Conservation (phyloP, 805 yeast genomes). For the Suhomyces prunicola region DNA sequence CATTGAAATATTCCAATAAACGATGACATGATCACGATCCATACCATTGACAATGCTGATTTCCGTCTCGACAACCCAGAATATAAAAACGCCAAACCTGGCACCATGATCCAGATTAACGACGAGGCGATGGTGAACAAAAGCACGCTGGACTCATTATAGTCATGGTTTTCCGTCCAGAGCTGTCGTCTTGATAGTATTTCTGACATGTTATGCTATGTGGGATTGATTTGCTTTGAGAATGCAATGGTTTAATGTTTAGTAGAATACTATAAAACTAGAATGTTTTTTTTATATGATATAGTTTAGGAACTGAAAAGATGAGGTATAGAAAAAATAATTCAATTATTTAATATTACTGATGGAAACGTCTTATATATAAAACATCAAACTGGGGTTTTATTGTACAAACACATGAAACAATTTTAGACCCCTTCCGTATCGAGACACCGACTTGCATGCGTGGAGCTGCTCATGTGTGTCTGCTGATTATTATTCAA, state of each 20-base stretch:
- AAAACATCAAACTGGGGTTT: not conserved
- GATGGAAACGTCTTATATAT: not conserved
- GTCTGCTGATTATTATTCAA: not conserved
- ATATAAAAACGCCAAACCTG: constrained; percentile 89
- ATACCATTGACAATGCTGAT: constrained; percentile 82
- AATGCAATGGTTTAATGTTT: not conserved
- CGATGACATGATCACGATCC: constrained; percentile 73
- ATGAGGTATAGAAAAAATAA: not conserved
- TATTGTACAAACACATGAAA: not conserved
- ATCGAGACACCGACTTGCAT: not conserved
- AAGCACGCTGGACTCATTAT: constrained; percentile 26
- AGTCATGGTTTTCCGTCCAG: constrained; percentile 32
- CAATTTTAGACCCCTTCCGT: not conserved
- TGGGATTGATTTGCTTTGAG: not conserved
- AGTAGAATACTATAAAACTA: not conserved
- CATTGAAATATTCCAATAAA: constrained; percentile 80
- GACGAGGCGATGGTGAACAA: constrained; percentile 60
- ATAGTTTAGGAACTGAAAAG: not conserved
- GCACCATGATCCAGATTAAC: constrained; percentile 86
- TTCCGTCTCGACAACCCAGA: constrained; percentile 89
- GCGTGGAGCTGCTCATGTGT: not conserved
- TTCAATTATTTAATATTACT: not conserved
- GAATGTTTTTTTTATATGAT: not conserved
- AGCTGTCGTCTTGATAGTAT: constrained; percentile 22
- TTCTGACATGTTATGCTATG: not conserved